A percentile compares a stretch with the other conserved stretches of the same genome.
These are phyloP conservation scores for Albatrellus ellisii DNA, from an alignment of 768 basidiomycete species.

Conservation along the genomic window DNA sequence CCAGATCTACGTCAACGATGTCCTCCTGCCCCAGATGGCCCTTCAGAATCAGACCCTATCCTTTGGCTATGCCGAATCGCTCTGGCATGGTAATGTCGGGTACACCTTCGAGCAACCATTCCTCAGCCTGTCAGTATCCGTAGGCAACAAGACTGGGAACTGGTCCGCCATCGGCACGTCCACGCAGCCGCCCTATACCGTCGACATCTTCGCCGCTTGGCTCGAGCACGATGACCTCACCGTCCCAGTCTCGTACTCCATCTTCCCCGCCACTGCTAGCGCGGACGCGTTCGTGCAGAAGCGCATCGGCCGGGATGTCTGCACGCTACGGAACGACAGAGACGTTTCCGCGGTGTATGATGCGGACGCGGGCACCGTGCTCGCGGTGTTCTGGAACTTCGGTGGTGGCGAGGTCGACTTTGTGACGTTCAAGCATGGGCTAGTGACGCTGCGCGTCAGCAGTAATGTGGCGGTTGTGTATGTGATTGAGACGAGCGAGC, in stretches of 20 bases:
- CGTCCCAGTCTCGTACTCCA: conserved; percentile 32
- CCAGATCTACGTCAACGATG: conserved; percentile 30
- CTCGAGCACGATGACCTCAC: conserved; percentile 26
- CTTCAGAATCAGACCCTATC: conserved; percentile 9
- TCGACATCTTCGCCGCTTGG: conserved; percentile 56
- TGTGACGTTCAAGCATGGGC: conserved; percentile 21
- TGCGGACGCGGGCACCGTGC: conserved; percentile 23
- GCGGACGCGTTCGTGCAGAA: conserved; percentile 28
- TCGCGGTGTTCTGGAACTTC: conserved; percentile 45
- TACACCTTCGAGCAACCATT: conserved; percentile 32
- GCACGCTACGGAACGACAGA: conserved; percentile 30
- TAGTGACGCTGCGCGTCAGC: conserved; percentile 24
- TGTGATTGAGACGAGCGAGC: conserved; percentile 23
- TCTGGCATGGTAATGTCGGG: conserved; percentile 60
- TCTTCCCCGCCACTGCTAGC: conserved; percentile 39
- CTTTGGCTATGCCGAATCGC: conserved; percentile 21
- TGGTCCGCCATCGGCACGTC: conserved; percentile 49
- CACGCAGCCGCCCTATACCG: conserved; percentile 31
- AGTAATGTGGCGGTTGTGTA: conserved; percentile 34
- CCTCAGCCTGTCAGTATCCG: conserved; percentile 25
- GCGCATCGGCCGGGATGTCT: conserved; percentile 7
- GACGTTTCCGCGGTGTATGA: conserved; percentile 40
- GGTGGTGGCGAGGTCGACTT: too few species aligned
- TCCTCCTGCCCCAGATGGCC: too few species aligned
- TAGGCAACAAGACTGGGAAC: conserved; percentile 37